These are phyloP conservation scores for Gaeumannomyces tritici DNA, from an alignment of 2,329 filamentous ascomycete genomes.

Conservation along the genomic window DNA sequence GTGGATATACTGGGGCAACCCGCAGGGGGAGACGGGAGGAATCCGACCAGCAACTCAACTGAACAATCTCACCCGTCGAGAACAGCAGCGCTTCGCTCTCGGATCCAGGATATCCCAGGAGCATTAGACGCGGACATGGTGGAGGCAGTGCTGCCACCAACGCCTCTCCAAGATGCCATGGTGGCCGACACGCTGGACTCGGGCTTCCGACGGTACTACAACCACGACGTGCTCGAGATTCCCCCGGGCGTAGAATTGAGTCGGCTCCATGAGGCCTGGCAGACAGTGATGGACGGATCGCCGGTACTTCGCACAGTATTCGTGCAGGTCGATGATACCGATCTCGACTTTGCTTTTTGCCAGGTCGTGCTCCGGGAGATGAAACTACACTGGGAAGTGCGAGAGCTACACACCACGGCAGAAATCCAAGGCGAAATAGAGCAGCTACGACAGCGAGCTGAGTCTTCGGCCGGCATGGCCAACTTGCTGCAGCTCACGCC, in stretches of 20 bases:
- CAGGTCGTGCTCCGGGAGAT: slow-evolving; percentile 31
- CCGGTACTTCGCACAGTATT: slow-evolving; percentile 74
- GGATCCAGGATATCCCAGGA: background rate
- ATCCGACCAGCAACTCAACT: background rate
- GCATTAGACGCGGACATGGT: slow-evolving; percentile 24
- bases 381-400: slow-evolving; percentile 11
- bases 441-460: slow-evolving; percentile 26
- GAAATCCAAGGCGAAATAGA: slow-evolving; percentile 26
- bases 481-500: slow-evolving; percentile 41
- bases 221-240: slow-evolving; percentile 67
- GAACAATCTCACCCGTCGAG: background rate
- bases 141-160: slow-evolving; percentile 60
- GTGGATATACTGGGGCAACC: slow-evolving; percentile 16
- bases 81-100: background rate
- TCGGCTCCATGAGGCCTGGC: slow-evolving; percentile 53
- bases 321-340: slow-evolving; percentile 50
- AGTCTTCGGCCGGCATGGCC: slow-evolving; percentile 20
- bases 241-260: slow-evolving; percentile 40
- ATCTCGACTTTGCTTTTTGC: slow-evolving; percentile 38
- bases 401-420: slow-evolving; percentile 16
- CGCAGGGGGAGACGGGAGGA: background rate
- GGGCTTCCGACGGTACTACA: slow-evolving; percentile 69
- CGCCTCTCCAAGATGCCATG: slow-evolving; percentile 81
- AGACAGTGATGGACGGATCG: slow-evolving; percentile 44
- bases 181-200: slow-evolving; percentile 72